Percentiles rank a stretch among this genome's conserved stretches.
These are phyloP conservation scores for Hansenula lynferdii DNA, from an alignment of 1,139 yeast genomes.

Conservation along the genomic window DNA sequence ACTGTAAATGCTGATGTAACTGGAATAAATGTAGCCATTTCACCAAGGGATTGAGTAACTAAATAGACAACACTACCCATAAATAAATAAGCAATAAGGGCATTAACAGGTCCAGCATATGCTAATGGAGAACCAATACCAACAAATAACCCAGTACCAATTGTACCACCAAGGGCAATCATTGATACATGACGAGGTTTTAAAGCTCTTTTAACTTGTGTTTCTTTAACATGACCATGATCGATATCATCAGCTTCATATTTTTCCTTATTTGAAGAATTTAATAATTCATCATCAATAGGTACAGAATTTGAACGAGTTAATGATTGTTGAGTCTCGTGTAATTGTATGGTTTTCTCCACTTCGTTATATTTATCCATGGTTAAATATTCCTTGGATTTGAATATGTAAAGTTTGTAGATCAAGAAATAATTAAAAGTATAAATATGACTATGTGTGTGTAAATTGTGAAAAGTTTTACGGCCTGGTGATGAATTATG, in stretches of 20 bases:
- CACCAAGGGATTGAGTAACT: constrained; percentile 69
- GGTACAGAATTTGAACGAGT: constrained; percentile 3
- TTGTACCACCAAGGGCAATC: constrained; percentile 67
- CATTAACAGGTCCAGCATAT: constrained; percentile 69
- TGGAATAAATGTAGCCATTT: constrained; percentile 72
- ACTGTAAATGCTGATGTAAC: constrained; percentile 61
- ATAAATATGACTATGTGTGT: too few relatives aligned
- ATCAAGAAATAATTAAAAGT: too few relatives aligned
- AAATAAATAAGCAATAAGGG: constrained; percentile 59
- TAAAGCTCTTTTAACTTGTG: constrained; percentile 41
- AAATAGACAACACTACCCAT: constrained; percentile 62
- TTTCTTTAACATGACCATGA: constrained; percentile 26
- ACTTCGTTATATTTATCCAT: background rate
- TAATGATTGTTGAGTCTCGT: background rate
- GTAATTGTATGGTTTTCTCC: constrained; percentile 1
- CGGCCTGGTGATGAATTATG: too few relatives aligned
- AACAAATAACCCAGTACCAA: constrained; percentile 63
- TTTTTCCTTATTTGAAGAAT: constrained; percentile 5
- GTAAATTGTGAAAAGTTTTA: too few relatives aligned
- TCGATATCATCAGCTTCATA: constrained; percentile 9
- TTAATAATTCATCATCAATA: background rate
- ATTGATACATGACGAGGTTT: constrained; percentile 58
- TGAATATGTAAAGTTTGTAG: too few relatives aligned
- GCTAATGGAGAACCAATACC: constrained; percentile 51
- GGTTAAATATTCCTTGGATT: too few relatives aligned